Conservation (phyloP, 345 rosid species). For the Geranium brycei region DNA sequence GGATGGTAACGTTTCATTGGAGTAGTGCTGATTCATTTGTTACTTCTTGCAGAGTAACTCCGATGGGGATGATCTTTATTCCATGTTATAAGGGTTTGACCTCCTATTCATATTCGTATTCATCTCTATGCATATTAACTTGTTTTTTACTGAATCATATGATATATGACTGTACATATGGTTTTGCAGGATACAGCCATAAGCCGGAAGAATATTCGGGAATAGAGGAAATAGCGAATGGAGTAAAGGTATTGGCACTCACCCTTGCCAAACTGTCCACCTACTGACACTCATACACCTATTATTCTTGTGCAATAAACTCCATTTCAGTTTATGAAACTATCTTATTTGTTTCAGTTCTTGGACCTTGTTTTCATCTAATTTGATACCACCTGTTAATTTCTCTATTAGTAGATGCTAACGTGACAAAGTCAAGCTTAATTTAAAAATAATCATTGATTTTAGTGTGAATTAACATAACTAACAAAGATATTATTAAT, state of each 20-base stretch:
- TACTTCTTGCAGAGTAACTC: constrained; percentile 51
- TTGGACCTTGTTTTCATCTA: too few species aligned
- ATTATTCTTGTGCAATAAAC: neutral
- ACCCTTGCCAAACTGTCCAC: constrained; percentile 60
- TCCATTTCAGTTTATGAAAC: too few species aligned
- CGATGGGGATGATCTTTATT: constrained; percentile 96
- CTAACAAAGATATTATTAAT: too few species aligned
- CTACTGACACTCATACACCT: constrained; percentile 1
- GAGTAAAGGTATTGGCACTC: constrained; percentile 68
- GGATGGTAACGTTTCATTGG: too few species aligned
- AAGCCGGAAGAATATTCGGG: constrained; percentile 83
- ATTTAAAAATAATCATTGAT: too few species aligned
- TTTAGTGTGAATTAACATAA: too few species aligned
- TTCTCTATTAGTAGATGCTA: too few species aligned
- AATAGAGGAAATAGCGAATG: constrained; percentile 53
- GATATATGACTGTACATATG: neutral
- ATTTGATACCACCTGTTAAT: too few species aligned
- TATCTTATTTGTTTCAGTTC: too few species aligned
- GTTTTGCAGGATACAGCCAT: constrained; percentile 80
- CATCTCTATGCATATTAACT: too few species aligned
- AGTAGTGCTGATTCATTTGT: neutral
- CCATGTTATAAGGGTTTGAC: constrained; percentile 87
- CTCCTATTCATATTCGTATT: neutral
- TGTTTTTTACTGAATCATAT: too few species aligned
- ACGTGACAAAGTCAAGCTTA: too few species aligned